Percentiles rank a stretch among this genome's conserved stretches.
Evolutionary conservation across 2,329 filamentous ascomycete genomes (phyloP).

Genomic region (Colletotrichum musae): DNA sequence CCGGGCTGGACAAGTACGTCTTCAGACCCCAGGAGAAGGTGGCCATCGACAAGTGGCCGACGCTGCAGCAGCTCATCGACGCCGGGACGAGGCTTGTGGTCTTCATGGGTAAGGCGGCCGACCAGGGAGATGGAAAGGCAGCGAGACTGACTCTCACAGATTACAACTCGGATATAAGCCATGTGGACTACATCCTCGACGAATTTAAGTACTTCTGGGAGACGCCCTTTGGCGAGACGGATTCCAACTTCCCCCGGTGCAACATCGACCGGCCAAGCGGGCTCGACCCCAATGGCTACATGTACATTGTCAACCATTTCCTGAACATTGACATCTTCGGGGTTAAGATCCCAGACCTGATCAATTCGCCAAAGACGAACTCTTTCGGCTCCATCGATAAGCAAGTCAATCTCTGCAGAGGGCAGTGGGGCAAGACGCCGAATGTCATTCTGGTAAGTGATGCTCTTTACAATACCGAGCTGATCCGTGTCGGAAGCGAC

Average conservation of each 20-base stretch:
- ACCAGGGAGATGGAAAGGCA: too few species aligned
- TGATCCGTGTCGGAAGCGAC: background rate
- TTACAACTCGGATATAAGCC: constrained; percentile 64
- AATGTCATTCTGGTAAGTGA: constrained; percentile 55
- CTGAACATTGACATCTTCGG: constrained; percentile 50
- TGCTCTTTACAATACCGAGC: background rate
- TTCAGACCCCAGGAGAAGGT: constrained; percentile 64
- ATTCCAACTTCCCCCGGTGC: constrained; percentile 74
- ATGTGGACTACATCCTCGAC: constrained; percentile 74
- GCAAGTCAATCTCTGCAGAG: constrained; percentile 49
- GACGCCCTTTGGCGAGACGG: constrained; percentile 76
- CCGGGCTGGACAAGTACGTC: constrained; percentile 70
- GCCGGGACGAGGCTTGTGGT: constrained; percentile 75
- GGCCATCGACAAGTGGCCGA: constrained; percentile 75
- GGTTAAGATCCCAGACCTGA: constrained; percentile 54
- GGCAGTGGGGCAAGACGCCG: constrained; percentile 45
- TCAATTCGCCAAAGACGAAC: constrained; percentile 51
- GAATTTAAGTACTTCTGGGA: constrained; percentile 80
- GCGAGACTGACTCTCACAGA: constrained; percentile 59
- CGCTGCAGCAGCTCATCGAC: constrained; percentile 75
- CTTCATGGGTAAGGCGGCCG: constrained; percentile 72
- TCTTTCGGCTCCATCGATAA: constrained; percentile 49
- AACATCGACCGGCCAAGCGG: constrained; percentile 72
- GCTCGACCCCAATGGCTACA: constrained; percentile 54
- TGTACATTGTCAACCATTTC: constrained; percentile 63